phyloP scores from a whole-genome alignment of 1,284 basidiomycete genomes.

The Apiotrichum porosum region DNA sequence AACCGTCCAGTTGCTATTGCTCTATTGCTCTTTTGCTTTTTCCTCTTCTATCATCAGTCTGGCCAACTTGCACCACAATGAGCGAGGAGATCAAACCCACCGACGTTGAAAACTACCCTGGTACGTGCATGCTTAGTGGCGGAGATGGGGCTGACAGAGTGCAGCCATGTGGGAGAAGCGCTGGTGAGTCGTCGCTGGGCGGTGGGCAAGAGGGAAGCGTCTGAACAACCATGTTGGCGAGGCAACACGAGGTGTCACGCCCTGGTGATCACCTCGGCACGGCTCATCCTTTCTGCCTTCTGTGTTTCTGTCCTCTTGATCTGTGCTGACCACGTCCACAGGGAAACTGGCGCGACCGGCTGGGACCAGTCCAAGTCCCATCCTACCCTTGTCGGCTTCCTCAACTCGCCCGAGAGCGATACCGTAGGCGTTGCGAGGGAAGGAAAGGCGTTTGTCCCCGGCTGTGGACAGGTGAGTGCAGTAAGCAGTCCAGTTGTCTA shows the following conservation, averaged over 20 bases:
- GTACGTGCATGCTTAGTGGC: slow-evolving; percentile 5
- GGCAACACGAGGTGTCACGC: no score
- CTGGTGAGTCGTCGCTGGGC: slow-evolving; percentile 13
- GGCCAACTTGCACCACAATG: neutral
- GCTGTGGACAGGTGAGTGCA: slow-evolving; percentile 64
- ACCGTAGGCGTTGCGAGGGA: slow-evolving; percentile 53
- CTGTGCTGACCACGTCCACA: no score
- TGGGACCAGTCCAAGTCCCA: slow-evolving; percentile 62
- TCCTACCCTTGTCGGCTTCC: slow-evolving; percentile 55
- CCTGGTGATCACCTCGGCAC: no score
- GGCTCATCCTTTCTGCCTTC: no score
- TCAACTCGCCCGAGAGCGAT: slow-evolving; percentile 50
- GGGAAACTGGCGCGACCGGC: slow-evolving; percentile 51
- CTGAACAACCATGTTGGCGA: no score
- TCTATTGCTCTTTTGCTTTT: no score
- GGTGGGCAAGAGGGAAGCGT: no score
- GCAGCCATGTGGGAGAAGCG: slow-evolving; percentile 23
- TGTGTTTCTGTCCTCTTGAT: no score
- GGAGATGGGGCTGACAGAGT: no score
- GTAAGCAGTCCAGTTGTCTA: no score
- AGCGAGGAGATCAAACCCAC: slow-evolving; percentile 7
- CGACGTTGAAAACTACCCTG: slow-evolving; percentile 10
- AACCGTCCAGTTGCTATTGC: no score
- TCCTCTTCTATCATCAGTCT: no score
- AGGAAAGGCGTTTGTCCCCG: slow-evolving; percentile 64